These are phyloP conservation scores for Starmera amethionina DNA, from an alignment of 805 yeast species.

Conservation along the genomic window DNA sequence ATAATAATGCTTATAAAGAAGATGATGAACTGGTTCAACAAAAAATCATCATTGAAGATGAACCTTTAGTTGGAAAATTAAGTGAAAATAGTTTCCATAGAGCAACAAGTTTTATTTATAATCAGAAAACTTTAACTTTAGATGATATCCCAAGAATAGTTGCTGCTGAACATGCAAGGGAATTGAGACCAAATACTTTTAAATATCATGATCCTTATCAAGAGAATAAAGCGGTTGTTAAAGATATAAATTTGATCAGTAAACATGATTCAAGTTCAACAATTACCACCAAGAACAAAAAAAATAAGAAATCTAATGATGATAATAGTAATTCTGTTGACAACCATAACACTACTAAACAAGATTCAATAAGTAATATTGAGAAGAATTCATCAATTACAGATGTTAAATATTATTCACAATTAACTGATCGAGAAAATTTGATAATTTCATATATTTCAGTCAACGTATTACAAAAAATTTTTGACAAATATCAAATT, in stretches of 20 bases:
- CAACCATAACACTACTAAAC: no score
- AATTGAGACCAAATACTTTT: conserved; percentile 85
- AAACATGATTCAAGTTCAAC: no score
- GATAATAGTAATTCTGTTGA: no score
- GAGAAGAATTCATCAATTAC: no score
- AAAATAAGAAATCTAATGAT: no score
- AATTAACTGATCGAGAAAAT: conserved; percentile 48
- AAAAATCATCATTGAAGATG: conserved; percentile 21
- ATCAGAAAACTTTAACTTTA: conserved; percentile 77
- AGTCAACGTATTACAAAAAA: conserved; percentile 35
- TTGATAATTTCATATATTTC: conserved; percentile 50
- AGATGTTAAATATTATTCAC: conserved; percentile 49
- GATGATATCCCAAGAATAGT: conserved; percentile 97
- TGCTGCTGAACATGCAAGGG: conserved; percentile 94
- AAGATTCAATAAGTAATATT: no score
- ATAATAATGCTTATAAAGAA: conserved; percentile 1
- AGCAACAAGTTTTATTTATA: conserved; percentile 63
- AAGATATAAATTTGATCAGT: conserved; percentile 1
- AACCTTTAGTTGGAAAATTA: conserved; percentile 37
- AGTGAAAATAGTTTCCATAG: conserved; percentile 42
- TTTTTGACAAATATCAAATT: conserved; percentile 18
- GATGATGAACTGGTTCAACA: conserved; percentile 15
- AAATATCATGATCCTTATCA: conserved; percentile 52
- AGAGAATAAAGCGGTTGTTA: conserved; percentile 9
- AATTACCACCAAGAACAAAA: no score